Evolutionary conservation across 305 asterid genomes (phyloP), one percentile per base, ranked within the genome.

Genomic region (Solanum hybrid): DNA sequence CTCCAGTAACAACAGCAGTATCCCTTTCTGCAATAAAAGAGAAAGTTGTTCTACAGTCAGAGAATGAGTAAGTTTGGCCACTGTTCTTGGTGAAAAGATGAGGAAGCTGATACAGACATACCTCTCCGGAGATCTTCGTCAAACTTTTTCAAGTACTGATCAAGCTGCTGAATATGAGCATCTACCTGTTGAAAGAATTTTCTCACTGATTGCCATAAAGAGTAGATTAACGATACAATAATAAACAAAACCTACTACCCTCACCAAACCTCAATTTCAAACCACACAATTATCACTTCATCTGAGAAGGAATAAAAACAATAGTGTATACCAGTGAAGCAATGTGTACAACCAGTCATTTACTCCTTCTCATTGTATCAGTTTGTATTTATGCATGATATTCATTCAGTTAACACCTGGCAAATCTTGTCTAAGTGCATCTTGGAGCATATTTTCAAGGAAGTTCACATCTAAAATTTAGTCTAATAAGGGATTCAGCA

Each of bases 121-220:
- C 98, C 99, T 13, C 95, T 95, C 29, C 96, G 93, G 86, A 94
- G 96, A 91, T 95, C 98, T 92, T 97, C 98, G 89, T 96, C 98
- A 78, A 95, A 92, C 93, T 94, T 97, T 94, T 94, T 97, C 92
- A 97, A 87, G 89, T 95, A 96, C 90, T 95, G 99, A 93, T 97
- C 99, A 77, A 97, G 98, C 93, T 96, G 99, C 91, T 97, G 99
- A 91, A 97, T 94, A 90, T 96, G 98, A 88, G 97, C 90, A 92
- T 97, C 99, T 26, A 96, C 98, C 98, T 97, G 92, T 90, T 87
- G 82, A 42, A 35, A 89, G 77, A 90, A 81, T 74, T 78, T 22
- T 88, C 57, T 88, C 8, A 71, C 57, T 67, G 31, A 51, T 78
- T 78, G 37, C 64, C 83, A 73, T 12, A 76, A 51, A 31, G 88